These are phyloP conservation scores for Wickerhamiella siamensis DNA, from an alignment of 805 yeast genomes.

Conservation along the genomic window DNA sequence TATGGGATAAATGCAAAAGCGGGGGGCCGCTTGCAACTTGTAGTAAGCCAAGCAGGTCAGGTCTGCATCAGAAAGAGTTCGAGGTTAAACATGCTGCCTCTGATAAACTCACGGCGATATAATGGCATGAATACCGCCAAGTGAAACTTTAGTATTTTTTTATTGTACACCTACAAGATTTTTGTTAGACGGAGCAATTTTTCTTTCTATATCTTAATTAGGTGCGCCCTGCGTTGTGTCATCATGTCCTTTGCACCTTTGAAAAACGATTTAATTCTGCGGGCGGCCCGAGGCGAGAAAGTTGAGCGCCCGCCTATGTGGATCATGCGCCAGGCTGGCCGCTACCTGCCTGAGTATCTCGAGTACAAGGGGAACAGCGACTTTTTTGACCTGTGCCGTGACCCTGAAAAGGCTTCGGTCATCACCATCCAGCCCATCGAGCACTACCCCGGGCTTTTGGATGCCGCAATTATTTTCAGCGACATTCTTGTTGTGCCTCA, in stretches of 20 bases:
- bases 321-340: constrained; percentile 21
- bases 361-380: constrained; percentile 72
- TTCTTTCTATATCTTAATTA: too few species aligned
- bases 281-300: constrained; percentile 81
- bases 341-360: constrained; percentile 64
- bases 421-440: constrained; percentile 93
- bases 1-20: constrained; percentile 1
- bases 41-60: too few species aligned
- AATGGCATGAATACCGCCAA: neutral
- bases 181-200: too few species aligned
- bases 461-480: constrained; percentile 93
- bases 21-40: too few species aligned
- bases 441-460: constrained; percentile 76
- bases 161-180: too few species aligned
- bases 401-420: constrained; percentile 83
- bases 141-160: too few species aligned
- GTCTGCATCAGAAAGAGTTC: neutral
- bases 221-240: too few species aligned
- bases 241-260: constrained; percentile 46
- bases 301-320: constrained; percentile 94
- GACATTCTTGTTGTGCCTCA: constrained; percentile 95
- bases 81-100: neutral
- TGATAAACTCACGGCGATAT: neutral
- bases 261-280: constrained; percentile 75
- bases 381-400: constrained; percentile 90